A percentile compares a stretch with the other conserved stretches of the same genome.
Conservation (phyloP, 768 basidiomycete genomes). For the Lactifluus echinatus region DNA sequence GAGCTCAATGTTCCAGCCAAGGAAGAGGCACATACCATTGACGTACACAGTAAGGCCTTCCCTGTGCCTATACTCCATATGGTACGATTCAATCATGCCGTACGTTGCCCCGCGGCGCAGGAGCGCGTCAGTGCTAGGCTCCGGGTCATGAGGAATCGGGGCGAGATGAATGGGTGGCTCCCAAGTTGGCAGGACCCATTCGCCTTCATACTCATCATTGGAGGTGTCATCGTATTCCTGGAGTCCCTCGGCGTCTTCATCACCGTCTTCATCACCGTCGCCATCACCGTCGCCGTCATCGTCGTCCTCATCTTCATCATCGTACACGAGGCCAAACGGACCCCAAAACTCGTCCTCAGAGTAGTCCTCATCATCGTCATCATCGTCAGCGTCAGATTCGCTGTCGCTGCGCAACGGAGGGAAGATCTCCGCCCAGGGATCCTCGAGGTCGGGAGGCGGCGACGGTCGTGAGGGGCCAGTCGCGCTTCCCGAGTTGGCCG, state of each 20-base stretch:
- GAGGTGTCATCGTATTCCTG: conserved; percentile 29
- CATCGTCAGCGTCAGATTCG: conserved; percentile 27
- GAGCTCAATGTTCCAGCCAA: conserved; percentile 62
- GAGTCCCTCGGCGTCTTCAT: conserved; percentile 21
- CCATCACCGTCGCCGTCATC: conserved; percentile 20
- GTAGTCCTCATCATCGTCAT: conserved; percentile 24
- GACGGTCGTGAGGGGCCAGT: conserved; percentile 23
- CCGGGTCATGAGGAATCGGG: conserved; percentile 30
- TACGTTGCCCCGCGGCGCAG: conserved; percentile 52
- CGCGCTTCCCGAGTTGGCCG: conserved; percentile 29
- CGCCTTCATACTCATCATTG: conserved; percentile 34
- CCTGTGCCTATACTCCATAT: conserved; percentile 47
- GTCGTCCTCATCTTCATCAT: too few relatives aligned
- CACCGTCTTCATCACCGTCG: conserved; percentile 20
- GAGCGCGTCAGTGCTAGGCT: conserved; percentile 32
- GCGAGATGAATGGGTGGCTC: conserved; percentile 42
- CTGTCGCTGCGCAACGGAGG: conserved; percentile 29
- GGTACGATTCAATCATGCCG: conserved; percentile 48
- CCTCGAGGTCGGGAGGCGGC: conserved; percentile 34
- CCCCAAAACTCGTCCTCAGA: conserved; percentile 24
- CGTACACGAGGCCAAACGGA: conserved; percentile 22
- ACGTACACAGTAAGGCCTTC: conserved; percentile 42
- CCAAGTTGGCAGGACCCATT: conserved; percentile 44
- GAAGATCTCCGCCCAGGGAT: conserved; percentile 72
- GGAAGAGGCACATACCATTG: conserved; percentile 38